Evolutionary conservation across 257 asterid genomes (phyloP), one percentile per base, ranked within the genome.

Genomic region (Solanum clarkiae): DNA sequence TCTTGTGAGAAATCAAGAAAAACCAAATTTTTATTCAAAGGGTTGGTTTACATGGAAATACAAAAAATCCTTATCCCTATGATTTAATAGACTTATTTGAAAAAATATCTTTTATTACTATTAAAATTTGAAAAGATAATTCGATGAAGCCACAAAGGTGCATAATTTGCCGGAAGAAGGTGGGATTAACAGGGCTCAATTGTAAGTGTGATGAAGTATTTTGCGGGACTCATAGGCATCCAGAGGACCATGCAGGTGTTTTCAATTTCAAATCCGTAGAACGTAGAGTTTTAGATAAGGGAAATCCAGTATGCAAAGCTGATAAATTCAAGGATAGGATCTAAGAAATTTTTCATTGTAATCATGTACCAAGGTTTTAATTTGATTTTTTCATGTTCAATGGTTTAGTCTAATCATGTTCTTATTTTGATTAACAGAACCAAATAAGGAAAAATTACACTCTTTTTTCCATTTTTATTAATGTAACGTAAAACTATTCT

Each of bases 251-350:
- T 84, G 22, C 69, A 1, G 91, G 94, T 83, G 3, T 0, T 0
- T 57, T 80, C 13, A 89, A 92, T 80, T 91, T 18, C 90, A 89
- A 88, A 87, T 24, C 14, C 2, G 57, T 42, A 0, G 93, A 91
- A 1, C 88, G 65, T 59, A 8, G n/a, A 18, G 6, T 5, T 24
- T 82, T 91, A 26, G 49, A 81, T 20, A 81, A 65, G 68, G 80
- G 91, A 60, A 92, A 91, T 56, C 90, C 91, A 4, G 2, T 71
- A 8, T 70, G 84, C 53, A 84, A 7, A 70, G 80, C 26, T 57
- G 6, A 57, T 57, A 20, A 57, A 9, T 74, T 86, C 8, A 0
- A 2, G 7, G 26, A 59, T 32, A 89, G 89, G 79, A 29, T 84
- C 77, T 91, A 80, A 86, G 5, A 45, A 11, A 11, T 22, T 55